phyloP scores from a whole-genome alignment of 2,329 filamentous ascomycete species.

The Aspergillus bombycis region DNA sequence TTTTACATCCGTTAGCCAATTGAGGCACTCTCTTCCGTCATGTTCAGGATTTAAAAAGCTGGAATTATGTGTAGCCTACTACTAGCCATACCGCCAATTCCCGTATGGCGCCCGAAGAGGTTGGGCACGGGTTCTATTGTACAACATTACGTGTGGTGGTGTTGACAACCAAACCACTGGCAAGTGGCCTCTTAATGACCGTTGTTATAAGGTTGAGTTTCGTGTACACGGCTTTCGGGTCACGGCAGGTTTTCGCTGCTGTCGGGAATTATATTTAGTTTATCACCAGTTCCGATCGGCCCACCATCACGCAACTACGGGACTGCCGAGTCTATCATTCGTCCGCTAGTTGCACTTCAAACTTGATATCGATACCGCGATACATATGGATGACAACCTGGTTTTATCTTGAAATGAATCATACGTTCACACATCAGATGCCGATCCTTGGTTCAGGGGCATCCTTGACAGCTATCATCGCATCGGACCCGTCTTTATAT shows the following conservation, averaged over 20 bases:
- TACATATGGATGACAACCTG: neutral
- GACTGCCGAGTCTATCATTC: conserved; percentile 9
- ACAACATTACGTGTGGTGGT: neutral
- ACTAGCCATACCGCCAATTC: neutral
- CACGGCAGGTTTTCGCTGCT: neutral
- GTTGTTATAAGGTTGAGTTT: conserved; percentile 1
- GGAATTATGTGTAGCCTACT: neutral
- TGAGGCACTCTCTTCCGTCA: neutral
- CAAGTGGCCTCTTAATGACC: neutral
- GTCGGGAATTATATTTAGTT: conserved; percentile 1
- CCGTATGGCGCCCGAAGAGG: neutral
- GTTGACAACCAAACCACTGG: neutral
- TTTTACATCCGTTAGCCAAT: neutral
- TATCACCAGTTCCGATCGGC: conserved; percentile 1
- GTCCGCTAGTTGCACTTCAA: neutral
- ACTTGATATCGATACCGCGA: neutral
- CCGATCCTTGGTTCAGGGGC: neutral
- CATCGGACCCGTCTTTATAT: neutral
- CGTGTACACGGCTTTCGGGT: conserved; percentile 1
- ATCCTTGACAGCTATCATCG: neutral
- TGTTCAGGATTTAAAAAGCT: neutral
- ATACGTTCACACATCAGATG: conserved; percentile 1
- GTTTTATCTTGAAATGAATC: neutral
- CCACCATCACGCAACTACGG: conserved; percentile 9
- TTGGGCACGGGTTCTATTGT: neutral